Conservation (phyloP, 495 filamentous ascomycete genomes). For the Penicillium riverlandense region DNA sequence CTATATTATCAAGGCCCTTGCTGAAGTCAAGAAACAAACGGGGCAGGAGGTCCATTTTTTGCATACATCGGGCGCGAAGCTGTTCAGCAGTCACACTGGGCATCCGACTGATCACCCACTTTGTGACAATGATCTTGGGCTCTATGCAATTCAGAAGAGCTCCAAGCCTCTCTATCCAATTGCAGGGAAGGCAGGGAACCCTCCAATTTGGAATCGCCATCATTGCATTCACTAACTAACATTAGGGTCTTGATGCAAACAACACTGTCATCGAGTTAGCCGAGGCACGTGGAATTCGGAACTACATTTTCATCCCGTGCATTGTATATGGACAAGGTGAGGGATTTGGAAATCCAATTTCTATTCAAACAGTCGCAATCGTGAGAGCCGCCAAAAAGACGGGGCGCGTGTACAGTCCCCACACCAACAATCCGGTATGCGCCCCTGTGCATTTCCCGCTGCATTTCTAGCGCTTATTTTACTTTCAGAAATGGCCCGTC, state of each 20-base stretch:
- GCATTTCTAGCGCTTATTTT: background rate
- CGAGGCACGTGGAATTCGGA: conserved; percentile 27
- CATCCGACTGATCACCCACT: conserved; percentile 22
- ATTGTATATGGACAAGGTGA: conserved; percentile 39
- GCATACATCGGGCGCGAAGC: conserved; percentile 32
- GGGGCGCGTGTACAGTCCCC: conserved; percentile 29
- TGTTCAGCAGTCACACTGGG: conserved; percentile 25
- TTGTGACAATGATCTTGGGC: conserved; percentile 30
- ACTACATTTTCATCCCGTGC: conserved; percentile 42
- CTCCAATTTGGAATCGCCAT: conserved; percentile 5
- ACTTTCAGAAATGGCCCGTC: conserved; percentile 39
- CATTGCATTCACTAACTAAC: background rate
- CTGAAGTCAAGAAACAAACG: conserved; percentile 28
- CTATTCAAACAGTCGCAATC: conserved; percentile 41
- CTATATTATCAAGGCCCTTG: conserved; percentile 34
- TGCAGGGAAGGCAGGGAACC: background rate
- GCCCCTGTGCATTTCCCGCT: background rate
- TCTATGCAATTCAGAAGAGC: conserved; percentile 35
- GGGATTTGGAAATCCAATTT: conserved; percentile 42
- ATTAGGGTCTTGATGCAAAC: conserved; percentile 25
- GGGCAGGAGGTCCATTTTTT: conserved; percentile 36
- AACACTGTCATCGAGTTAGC: conserved; percentile 28
- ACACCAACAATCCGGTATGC: conserved; percentile 22
- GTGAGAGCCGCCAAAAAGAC: conserved; percentile 32
- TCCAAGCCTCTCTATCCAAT: background rate